Base-by-base conservation (phyloP, 192 early-diverging fungal genomes). In the Diversispora epigaea region DNA sequence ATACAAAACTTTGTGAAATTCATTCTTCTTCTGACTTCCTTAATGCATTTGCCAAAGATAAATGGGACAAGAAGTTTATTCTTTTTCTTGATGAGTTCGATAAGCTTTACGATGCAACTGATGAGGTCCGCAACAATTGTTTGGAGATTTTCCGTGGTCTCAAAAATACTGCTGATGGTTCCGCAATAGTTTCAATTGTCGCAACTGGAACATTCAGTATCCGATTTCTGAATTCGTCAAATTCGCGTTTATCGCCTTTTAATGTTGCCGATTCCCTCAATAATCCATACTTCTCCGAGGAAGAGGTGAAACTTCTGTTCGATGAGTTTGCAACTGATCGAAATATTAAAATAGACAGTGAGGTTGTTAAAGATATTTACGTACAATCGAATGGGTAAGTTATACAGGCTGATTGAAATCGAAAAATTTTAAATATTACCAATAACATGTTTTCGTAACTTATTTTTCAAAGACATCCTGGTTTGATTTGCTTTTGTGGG, bases 361-460 rank as follows among this genome's bases (percentile, higher is more conserved):
- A 65, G 19, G 60, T 80, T 43, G 62, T 80, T n/a, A 54, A 77
- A n/a, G 71, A 74, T 44, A 80, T 80, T 25, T 80, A 76, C 54
- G 12, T 4, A 12, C 40, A 63, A 58, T 68, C 79, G 14, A 77
- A 67, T 60, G 76, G 79, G 76, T 80, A 73, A 68, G 71, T 72
- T 49, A 62, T 71, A 25, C 50, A 45, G 52, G 57, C 40, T 15
- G 15, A 44, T 57, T 44, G 61, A 19, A 6, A 54, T 14, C 17
- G 52, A 61, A 75, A 76, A 63, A 68, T 71, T 57, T 62, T 12
- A 43, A 22, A 43, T 54, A 63, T 62, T 62, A 72, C 75, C 69
- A 17, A 44, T 57, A 4, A 57, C 41, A 57, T 11, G 21, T 54
- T 72, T 45, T 15, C 68, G 67, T 68, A 11, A 76, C 56, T n/a